Percentiles rank a stretch among this genome's conserved stretches.
Conservation (phyloP, 768 basidiomycete genomes). For the Psilocybe sp. region DNA sequence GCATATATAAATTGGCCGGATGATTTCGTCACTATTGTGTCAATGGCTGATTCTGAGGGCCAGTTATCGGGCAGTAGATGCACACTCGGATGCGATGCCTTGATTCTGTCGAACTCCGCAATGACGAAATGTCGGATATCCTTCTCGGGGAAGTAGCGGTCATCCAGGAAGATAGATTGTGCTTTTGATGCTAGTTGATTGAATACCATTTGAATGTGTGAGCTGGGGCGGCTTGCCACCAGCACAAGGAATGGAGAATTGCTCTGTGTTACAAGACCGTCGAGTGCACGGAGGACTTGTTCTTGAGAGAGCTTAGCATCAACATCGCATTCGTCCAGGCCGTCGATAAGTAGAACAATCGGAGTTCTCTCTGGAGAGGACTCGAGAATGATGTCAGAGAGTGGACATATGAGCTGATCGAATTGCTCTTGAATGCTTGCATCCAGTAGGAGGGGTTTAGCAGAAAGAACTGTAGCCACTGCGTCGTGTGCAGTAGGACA, state of each 20-base stretch:
- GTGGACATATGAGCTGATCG: background rate
- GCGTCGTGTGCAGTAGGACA: background rate
- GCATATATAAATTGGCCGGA: conserved; percentile 7
- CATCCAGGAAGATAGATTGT: background rate
- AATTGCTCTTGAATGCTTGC: conserved; percentile 1
- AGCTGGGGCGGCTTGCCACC: conserved; percentile 1
- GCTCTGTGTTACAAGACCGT: background rate
- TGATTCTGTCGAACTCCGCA: background rate
- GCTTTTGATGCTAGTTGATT: background rate
- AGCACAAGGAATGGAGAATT: background rate
- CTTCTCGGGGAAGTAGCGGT: background rate
- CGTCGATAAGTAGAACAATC: conserved; percentile 1
- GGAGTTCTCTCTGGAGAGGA: background rate
- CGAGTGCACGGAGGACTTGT: background rate
- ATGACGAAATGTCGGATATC: conserved; percentile 1
- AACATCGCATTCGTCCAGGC: conserved; percentile 1
- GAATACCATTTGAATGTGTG: background rate
- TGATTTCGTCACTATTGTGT: background rate
- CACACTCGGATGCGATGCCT: background rate
- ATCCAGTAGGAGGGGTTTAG: background rate
- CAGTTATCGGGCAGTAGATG: background rate
- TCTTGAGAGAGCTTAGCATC: background rate
- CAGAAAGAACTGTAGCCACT: background rate
- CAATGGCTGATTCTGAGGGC: background rate
- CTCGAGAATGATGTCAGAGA: background rate